A percentile compares a stretch with the other conserved stretches of the same genome.
Evolutionary conservation across 331 rosid species (phyloP).

Genomic region (Telfairia occidentalis): DNA sequence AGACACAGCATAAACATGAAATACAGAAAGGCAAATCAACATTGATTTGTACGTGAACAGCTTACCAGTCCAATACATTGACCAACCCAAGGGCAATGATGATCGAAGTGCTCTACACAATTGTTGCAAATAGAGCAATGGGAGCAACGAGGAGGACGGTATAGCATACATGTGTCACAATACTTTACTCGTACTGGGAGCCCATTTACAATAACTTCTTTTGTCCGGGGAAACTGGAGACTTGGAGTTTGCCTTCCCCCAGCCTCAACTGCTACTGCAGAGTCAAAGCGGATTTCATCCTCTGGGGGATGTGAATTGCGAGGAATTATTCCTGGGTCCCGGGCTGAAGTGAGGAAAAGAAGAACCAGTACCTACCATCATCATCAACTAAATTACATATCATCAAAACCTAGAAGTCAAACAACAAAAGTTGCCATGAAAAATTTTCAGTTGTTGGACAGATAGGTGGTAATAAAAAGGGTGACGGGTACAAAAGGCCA

Average conservation of each 20-base stretch:
- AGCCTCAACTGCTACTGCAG: conserved; percentile 40
- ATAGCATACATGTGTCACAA: conserved; percentile 88
- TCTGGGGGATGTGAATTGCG: conserved; percentile 84
- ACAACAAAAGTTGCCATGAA: background rate
- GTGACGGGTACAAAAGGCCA: background rate
- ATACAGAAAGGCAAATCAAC: background rate
- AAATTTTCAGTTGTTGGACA: background rate
- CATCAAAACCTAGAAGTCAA: conserved; percentile 16
- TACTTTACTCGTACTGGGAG: conserved; percentile 60
- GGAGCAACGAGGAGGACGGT: conserved; percentile 93
- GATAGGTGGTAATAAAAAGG: background rate
- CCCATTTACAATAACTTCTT: conserved; percentile 68
- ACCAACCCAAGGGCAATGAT: conserved; percentile 98
- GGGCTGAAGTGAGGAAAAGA: conserved; percentile 81
- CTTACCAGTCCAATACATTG: conserved; percentile 94
- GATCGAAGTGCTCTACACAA: conserved; percentile 96
- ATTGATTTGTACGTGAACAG: conserved; percentile 12
- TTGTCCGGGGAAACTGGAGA: conserved; percentile 65
- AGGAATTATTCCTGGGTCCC: conserved; percentile 87
- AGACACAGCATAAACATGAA: background rate
- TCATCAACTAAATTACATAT: conserved; percentile 30
- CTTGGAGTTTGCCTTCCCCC: conserved; percentile 77
- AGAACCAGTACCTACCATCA: conserved; percentile 66
- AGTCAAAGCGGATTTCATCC: conserved; percentile 64
- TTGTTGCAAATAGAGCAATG: conserved; percentile 96